A percentile compares a stretch with the other conserved stretches of the same genome.
phyloP scores from a whole-genome alignment of 768 basidiomycete genomes.

The Kwoniella botswanensis region DNA sequence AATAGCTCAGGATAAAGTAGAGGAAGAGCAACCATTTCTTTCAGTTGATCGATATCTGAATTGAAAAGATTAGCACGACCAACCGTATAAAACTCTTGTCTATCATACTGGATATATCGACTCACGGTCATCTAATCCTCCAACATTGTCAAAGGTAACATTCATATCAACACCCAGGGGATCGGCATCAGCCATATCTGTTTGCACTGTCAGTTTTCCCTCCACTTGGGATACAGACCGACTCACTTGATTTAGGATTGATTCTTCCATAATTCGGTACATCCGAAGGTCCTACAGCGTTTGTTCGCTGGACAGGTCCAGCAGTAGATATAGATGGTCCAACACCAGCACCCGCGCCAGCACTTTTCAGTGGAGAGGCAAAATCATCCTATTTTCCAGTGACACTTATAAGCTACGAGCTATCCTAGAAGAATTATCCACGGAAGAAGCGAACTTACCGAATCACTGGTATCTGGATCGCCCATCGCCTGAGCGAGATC shows the following conservation, averaged over 20 bases:
- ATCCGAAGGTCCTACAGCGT: conserved; percentile 65
- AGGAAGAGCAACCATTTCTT: conserved; percentile 97
- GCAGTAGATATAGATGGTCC: conserved; percentile 61
- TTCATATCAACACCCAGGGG: conserved; percentile 91
- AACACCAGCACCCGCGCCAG: conserved; percentile 51
- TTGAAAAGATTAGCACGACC: background rate
- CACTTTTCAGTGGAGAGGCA: conserved; percentile 28
- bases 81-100: background rate
- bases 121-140: conserved; percentile 91
- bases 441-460: conserved; percentile 24
- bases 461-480: conserved; percentile 48
- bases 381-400: conserved; percentile 47
- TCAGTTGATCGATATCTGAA: conserved; percentile 89
- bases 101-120: conserved; percentile 26
- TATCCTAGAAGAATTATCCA: no score
- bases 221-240: no score
- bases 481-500: conserved; percentile 52
- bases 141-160: conserved; percentile 95
- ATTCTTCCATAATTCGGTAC: conserved; percentile 32
- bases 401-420: background rate
- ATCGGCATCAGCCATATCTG: conserved; percentile 91
- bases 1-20: conserved; percentile 96
- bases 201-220: background rate
- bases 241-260: conserved; percentile 36
- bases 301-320: conserved; percentile 70